Evolutionary conservation across 768 basidiomycete genomes (phyloP), one percentile per base, ranked within the genome.

Genomic region (Suillus hirtellus): DNA sequence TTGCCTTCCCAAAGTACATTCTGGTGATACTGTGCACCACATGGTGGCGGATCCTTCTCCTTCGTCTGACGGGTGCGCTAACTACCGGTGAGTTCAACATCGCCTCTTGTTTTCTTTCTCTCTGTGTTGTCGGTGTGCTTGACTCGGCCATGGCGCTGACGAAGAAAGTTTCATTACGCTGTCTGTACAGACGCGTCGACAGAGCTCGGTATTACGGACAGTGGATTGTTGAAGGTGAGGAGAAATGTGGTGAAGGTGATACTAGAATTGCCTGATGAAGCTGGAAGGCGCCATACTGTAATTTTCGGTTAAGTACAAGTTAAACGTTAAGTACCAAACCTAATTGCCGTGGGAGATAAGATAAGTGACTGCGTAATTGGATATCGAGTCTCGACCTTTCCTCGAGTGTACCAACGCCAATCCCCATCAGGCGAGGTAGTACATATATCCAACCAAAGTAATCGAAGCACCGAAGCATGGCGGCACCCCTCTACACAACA

Each of bases 401-500:
- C 12, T 12, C 14, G 24, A 10, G 27, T 50, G 17, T 53, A 53
- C 19, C 52, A 53, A 1, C 34, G 15, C 11, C 3, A 27, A 38
- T 27, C 37, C 21, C 9, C n/a, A 7, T 24, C 21, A 17, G 55
- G 37, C 50, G 37, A 58, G 27, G 37, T 38, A 37, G 37, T 38
- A 37, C 60, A 27, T 6, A 60, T 60, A 38, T n/a, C 59, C 40
- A 24, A 17, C 31, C 9, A 31, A 21, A 24, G n/a, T 47, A 15
- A 35, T 21, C 34, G 27, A 31, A 19, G 7, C 47, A 63, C n/a
- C 58, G 31, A 47, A 55, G 10, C 54, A 94, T 96, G 95, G 93
- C 90, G 17, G 96, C 95, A n/a, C 96, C 96, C 3, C 79, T 99
- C 53, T 99, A 97, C 75, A 95, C 92, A 8, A 99, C 96, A 11